Evolutionary conservation across 768 basidiomycete species (phyloP), one percentile per base, ranked within the genome.

Genomic region (Boletus pseudopeckii): DNA sequence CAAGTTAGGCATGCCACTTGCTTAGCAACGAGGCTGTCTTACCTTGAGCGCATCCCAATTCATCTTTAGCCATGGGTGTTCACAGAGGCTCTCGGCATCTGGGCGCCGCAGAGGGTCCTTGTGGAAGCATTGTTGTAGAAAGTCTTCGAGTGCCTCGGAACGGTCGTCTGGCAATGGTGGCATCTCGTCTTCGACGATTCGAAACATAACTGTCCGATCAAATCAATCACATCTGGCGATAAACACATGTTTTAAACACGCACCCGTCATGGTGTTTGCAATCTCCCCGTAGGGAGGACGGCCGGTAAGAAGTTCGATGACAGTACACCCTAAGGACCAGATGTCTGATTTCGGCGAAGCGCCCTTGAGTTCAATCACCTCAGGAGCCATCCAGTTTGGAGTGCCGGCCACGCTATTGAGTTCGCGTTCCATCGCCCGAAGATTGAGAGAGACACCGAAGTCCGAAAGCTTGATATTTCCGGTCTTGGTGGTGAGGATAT

Each of bases 311-410:
- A 99, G 79, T 72, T 99, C 96, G 61, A 96, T 85, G 61, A 98
- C 85, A 4, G 96, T 98, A 66, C 95, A 97, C 1, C 85, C 96
- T 58, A 99, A 72, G 0, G 93, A 96, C 94, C 94, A 97, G 32
- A 97, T 95, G 67, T 97, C 94, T 26, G 91, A 88, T 63, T 93
- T 93, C 0, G 87, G 79, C n/a, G 90, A 88, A 8, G 96, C 91
- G 4, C 95, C 95, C 68, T 93, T 89, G 51, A 98, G 81, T 67
- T 93, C 88, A 57, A 99, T 98, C 47, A 98, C 91, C 71, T 99
- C 96, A 3, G 96, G 96, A 11, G 95, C 95, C 94, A 99, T 98
- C 96, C 96, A 99, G 64, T 98, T 96, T 14, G 96, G 96, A 10
- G 96, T 99, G 10, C 96, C 96, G 8, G 90, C 87, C 26, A 92